Conservation (phyloP, 805 yeast genomes). For the Saccharomycopsis microspora region DNA sequence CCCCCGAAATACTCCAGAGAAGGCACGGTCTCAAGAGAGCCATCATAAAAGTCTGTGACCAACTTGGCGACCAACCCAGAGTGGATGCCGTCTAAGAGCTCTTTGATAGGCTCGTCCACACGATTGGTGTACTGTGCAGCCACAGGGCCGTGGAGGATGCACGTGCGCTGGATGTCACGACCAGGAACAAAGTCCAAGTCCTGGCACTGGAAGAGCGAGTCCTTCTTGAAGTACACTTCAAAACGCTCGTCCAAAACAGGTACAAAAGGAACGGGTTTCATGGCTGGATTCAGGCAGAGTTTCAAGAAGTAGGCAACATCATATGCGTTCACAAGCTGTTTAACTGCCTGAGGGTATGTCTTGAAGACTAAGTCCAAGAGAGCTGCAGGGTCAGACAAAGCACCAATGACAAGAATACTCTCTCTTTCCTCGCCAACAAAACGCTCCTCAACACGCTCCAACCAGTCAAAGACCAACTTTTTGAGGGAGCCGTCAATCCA, state of each 20-base stretch:
- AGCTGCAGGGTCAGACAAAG: slow-evolving; percentile 56
- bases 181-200: slow-evolving; percentile 92
- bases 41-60: slow-evolving; percentile 56
- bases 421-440: slow-evolving; percentile 47
- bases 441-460: slow-evolving; percentile 96
- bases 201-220: slow-evolving; percentile 98
- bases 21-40: slow-evolving; percentile 55
- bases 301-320: slow-evolving; percentile 89
- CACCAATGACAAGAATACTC: slow-evolving; percentile 66
- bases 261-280: slow-evolving; percentile 97
- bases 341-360: slow-evolving; percentile 45
- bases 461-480: slow-evolving; percentile 74
- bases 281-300: slow-evolving; percentile 70
- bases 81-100: slow-evolving; percentile 79
- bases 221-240: slow-evolving; percentile 95
- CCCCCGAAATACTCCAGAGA: slow-evolving; percentile 85
- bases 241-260: slow-evolving; percentile 92
- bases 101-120: slow-evolving; percentile 88
- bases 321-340: slow-evolving; percentile 85
- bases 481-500: slow-evolving; percentile 88
- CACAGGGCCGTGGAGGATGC: slow-evolving; percentile 97
- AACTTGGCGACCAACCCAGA: slow-evolving; percentile 74
- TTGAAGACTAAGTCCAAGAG: slow-evolving; percentile 48
- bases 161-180: slow-evolving; percentile 96
- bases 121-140: slow-evolving; percentile 85